A percentile compares a stretch with the other conserved stretches of the same genome.
These are phyloP conservation scores for Botrytis fragariae DNA, from an alignment of 2,329 filamentous ascomycete species.

Conservation along the genomic window DNA sequence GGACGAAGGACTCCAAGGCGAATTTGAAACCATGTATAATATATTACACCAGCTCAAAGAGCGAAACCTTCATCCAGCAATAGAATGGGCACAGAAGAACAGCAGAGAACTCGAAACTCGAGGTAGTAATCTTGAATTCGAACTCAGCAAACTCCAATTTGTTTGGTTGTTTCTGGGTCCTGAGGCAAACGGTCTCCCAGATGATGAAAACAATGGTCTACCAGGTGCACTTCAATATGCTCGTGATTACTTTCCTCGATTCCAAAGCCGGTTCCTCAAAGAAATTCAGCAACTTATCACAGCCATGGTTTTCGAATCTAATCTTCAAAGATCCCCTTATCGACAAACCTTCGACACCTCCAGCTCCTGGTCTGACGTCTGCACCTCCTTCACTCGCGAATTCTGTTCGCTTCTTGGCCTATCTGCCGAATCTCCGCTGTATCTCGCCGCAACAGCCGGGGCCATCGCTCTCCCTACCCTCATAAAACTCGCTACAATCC, in stretches of 20 bases:
- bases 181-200: slow-evolving; percentile 52
- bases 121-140: slow-evolving; percentile 92
- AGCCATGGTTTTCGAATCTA: slow-evolving; percentile 75
- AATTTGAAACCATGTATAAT: slow-evolving; percentile 87
- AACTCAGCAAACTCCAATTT: slow-evolving; percentile 85
- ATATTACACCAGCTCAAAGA: slow-evolving; percentile 77
- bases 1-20: slow-evolving; percentile 63
- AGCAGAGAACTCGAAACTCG: slow-evolving; percentile 69
- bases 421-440: slow-evolving; percentile 87
- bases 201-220: slow-evolving; percentile 55
- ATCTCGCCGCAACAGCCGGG: slow-evolving; percentile 88
- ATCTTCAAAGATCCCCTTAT: slow-evolving; percentile 77
- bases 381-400: slow-evolving; percentile 84
- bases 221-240: slow-evolving; percentile 73
- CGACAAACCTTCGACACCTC: slow-evolving; percentile 70
- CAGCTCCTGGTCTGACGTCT: slow-evolving; percentile 77
- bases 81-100: slow-evolving; percentile 78
- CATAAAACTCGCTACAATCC: slow-evolving; percentile 82
- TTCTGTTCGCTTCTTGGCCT: slow-evolving; percentile 91
- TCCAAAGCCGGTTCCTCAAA: slow-evolving; percentile 69
- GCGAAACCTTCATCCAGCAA: slow-evolving; percentile 76
- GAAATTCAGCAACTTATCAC: slow-evolving; percentile 81
- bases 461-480: slow-evolving; percentile 86
- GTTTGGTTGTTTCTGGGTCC: slow-evolving; percentile 78
- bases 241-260: slow-evolving; percentile 67